phyloP scores from a whole-genome alignment of 108 stramenopile species.

The Epipyxis sp. region DNA sequence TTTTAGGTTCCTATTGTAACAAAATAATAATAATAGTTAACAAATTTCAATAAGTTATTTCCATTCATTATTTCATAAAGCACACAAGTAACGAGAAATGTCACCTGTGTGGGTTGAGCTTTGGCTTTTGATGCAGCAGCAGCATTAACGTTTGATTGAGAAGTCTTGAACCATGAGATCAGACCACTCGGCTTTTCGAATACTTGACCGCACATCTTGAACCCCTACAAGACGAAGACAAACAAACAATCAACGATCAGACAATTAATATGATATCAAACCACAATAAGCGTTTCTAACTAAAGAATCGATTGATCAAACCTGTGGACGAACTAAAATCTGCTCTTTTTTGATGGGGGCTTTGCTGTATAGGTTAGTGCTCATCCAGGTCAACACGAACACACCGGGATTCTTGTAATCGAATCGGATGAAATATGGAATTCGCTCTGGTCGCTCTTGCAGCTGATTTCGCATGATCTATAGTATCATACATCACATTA shows the following conservation, averaged over 20 bases:
- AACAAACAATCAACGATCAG: background rate
- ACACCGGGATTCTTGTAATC: background rate
- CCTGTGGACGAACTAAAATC: background rate
- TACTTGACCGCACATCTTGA: background rate
- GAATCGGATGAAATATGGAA: slow-evolving; percentile 17
- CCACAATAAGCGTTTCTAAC: too few relatives aligned
- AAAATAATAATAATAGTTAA: too few relatives aligned
- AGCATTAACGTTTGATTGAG: too few relatives aligned
- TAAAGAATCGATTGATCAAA: background rate
- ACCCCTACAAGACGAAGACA: background rate
- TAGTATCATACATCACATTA: too few relatives aligned
- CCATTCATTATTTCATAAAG: too few relatives aligned
- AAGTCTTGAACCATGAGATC: too few relatives aligned
- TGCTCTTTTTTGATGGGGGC: background rate
- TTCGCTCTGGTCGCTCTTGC: background rate
- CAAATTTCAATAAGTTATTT: too few relatives aligned
- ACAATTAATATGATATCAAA: background rate
- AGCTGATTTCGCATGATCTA: background rate
- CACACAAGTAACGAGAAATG: too few relatives aligned
- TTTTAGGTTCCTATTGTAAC: too few relatives aligned
- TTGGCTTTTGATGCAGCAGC: too few relatives aligned
- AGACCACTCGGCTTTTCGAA: too few relatives aligned
- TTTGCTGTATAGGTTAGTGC: background rate
- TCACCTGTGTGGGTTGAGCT: too few relatives aligned
- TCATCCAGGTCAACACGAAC: slow-evolving; percentile 11